Evolutionary conservation across 768 basidiomycete genomes (phyloP).

Genomic region (Boletus speciosus): DNA sequence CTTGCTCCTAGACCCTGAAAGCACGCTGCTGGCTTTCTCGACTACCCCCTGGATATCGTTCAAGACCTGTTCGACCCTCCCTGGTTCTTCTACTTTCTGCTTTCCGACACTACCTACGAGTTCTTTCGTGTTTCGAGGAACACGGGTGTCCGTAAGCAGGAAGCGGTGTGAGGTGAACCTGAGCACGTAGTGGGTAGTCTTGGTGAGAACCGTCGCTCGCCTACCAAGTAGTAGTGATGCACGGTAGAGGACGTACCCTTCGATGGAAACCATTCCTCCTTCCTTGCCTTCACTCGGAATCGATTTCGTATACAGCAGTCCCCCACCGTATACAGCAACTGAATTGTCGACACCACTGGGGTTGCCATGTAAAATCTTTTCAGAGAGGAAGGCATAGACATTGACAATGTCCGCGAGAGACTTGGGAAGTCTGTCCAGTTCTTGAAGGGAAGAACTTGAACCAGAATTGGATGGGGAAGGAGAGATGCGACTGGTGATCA

Average conservation of each 20-base stretch:
- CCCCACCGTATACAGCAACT: conserved; percentile 89
- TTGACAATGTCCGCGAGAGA: conserved; percentile 78
- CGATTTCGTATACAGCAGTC: conserved; percentile 81
- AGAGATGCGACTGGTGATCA: conserved; percentile 67
- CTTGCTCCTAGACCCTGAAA: conserved; percentile 50
- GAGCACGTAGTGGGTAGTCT: not conserved
- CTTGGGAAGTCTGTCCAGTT: conserved; percentile 56
- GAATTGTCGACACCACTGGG: conserved; percentile 98
- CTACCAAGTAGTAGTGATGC: not conserved
- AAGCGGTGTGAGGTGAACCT: conserved; percentile 92
- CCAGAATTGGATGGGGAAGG: conserved; percentile 32
- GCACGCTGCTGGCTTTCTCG: conserved; percentile 70
- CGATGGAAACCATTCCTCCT: conserved; percentile 79
- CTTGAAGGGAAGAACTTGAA: conserved; percentile 29
- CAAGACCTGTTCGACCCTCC: conserved; percentile 72
- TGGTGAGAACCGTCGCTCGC: conserved; percentile 1
- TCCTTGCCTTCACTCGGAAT: conserved; percentile 54
- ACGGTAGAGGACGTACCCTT: conserved; percentile 56
- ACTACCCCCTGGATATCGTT: conserved; percentile 80
- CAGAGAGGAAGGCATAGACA: conserved; percentile 88
- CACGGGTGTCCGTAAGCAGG: conserved; percentile 87
- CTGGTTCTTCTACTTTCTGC: conserved; percentile 80
- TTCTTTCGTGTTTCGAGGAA: conserved; percentile 91
- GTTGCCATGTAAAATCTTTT: conserved; percentile 96
- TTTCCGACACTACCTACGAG: conserved; percentile 86